phyloP scores from a whole-genome alignment of 2,329 filamentous ascomycete genomes.

The Ilyonectria destructans region DNA sequence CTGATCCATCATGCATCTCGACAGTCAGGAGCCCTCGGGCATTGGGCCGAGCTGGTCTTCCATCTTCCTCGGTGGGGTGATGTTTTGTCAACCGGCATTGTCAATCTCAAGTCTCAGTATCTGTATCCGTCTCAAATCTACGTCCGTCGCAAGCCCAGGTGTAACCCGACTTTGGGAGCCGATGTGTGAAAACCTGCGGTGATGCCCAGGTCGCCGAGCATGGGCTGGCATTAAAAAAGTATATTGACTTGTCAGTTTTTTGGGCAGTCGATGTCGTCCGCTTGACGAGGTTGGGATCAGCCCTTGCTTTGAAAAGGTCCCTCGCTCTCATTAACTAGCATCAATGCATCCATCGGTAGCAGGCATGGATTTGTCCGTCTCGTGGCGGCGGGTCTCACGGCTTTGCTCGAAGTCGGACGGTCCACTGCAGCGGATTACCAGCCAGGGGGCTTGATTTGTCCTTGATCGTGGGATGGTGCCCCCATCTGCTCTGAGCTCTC shows the following conservation, averaged over 20 bases:
- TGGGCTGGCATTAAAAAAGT: constrained; percentile 8
- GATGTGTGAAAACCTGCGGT: constrained; percentile 11
- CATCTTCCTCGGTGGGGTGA: constrained; percentile 41
- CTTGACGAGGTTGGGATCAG: constrained; percentile 14
- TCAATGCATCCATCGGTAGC: neutral
- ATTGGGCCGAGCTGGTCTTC: constrained; percentile 44
- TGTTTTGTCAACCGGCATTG: constrained; percentile 41
- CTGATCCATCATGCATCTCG: constrained; percentile 50
- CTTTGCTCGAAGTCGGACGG: constrained; percentile 18
- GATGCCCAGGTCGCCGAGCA: constrained; percentile 3
- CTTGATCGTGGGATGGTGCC: constrained; percentile 21
- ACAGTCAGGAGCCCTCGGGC: constrained; percentile 47
- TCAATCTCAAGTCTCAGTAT: constrained; percentile 32
- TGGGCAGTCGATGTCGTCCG: constrained; percentile 14
- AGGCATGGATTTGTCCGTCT: constrained; percentile 13
- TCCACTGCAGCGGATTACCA: constrained; percentile 27
- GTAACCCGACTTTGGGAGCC: constrained; percentile 16
- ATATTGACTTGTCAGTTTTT: constrained; percentile 28
- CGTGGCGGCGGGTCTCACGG: constrained; percentile 23
- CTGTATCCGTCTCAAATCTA: neutral
- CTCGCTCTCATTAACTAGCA: constrained; percentile 8
- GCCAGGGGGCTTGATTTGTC: constrained; percentile 19
- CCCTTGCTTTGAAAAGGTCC: constrained; percentile 13
- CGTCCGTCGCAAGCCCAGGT: neutral
- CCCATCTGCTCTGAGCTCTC: constrained; percentile 2